These are phyloP conservation scores for Rhodamnia argentea DNA, from an alignment of 345 rosid species.

Conservation along the genomic window DNA sequence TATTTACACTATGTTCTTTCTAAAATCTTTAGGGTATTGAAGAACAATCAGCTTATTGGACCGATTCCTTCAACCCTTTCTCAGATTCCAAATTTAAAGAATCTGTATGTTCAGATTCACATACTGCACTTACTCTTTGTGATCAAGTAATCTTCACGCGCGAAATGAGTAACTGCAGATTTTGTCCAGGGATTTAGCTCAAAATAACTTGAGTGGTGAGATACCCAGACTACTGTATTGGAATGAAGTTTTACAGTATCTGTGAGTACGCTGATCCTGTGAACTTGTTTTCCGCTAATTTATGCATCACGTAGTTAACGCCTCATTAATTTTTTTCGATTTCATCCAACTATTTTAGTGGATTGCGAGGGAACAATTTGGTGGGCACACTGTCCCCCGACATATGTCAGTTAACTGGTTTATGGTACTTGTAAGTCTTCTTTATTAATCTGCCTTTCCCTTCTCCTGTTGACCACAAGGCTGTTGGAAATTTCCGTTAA, in stretches of 20 bases:
- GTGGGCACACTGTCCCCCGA: constrained; percentile 82
- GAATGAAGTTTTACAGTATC: constrained; percentile 97
- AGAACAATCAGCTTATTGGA: constrained; percentile 83
- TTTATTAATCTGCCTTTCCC: background rate
- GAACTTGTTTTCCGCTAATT: background rate
- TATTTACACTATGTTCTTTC: background rate
- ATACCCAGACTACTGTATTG: constrained; percentile 96
- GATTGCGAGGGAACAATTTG: constrained; percentile 87
- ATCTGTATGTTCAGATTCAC: constrained; percentile 37
- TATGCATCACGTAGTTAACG: background rate
- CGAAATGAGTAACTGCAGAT: background rate
- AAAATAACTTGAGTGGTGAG: constrained; percentile 84
- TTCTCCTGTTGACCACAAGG: background rate
- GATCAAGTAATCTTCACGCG: background rate
- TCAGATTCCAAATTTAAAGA: constrained; percentile 87
- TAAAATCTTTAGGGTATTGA: constrained; percentile 40
- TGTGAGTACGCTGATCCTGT: constrained; percentile 38
- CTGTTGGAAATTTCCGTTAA: background rate
- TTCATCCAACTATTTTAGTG: constrained; percentile 24
- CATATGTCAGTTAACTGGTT: constrained; percentile 87
- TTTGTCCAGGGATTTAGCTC: constrained; percentile 71
- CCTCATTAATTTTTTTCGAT: background rate
- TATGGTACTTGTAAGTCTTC: constrained; percentile 96
- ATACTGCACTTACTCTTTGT: background rate
- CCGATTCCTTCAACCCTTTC: constrained; percentile 88